Evolutionary conservation across 2,329 filamentous ascomycete species (phyloP).

Genomic region (Aspergillus floridensis): DNA sequence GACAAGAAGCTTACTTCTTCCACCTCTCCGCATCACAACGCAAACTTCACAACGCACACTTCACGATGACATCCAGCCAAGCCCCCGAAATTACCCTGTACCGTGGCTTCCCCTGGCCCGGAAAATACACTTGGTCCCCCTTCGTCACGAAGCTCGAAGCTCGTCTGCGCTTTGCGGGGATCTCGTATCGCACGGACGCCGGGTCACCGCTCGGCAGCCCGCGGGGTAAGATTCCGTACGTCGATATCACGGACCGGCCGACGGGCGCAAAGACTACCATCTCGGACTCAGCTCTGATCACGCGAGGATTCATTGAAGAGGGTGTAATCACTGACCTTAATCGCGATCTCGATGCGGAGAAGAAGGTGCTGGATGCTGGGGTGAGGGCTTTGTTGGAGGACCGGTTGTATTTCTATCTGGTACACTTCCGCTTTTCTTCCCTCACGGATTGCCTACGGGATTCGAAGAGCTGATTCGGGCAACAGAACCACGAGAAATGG

Average conservation of each 20-base stretch:
- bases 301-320: slow-evolving; percentile 43
- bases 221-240: slow-evolving; percentile 61
- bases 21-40: background rate
- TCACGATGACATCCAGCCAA: background rate
- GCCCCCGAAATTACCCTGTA: slow-evolving; percentile 41
- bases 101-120: slow-evolving; percentile 48
- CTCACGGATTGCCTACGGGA: no score
- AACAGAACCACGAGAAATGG: slow-evolving; percentile 55
- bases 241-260: slow-evolving; percentile 34
- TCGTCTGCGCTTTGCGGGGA: slow-evolving; percentile 54
- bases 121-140: slow-evolving; percentile 57
- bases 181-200: slow-evolving; percentile 47
- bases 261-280: slow-evolving; percentile 25
- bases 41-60: background rate
- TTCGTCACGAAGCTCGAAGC: slow-evolving; percentile 63
- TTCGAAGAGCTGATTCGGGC: background rate
- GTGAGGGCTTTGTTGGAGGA: slow-evolving; percentile 59
- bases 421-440: slow-evolving; percentile 23
- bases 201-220: slow-evolving; percentile 52
- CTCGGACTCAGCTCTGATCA: slow-evolving; percentile 58
- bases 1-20: background rate
- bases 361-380: slow-evolving; percentile 51
- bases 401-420: slow-evolving; percentile 58
- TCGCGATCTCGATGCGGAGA: slow-evolving; percentile 34
- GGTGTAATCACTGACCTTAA: slow-evolving; percentile 53